These are phyloP conservation scores for Bruguiera sexangula DNA, from an alignment of 345 rosid genomes.

Conservation along the genomic window DNA sequence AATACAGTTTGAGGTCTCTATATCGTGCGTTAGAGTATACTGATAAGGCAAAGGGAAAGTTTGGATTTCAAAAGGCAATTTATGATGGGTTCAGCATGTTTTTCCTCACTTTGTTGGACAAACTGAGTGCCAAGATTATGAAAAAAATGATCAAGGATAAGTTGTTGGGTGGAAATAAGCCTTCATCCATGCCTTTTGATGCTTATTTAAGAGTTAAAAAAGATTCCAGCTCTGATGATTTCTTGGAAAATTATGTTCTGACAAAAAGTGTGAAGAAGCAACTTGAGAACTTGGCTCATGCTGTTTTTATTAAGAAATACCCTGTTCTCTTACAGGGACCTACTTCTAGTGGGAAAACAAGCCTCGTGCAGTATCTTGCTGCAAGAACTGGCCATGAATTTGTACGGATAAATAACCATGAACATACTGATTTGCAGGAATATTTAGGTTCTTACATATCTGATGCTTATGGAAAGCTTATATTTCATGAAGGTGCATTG, in stretches of 20 bases:
- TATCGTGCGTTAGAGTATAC: conserved; percentile 84
- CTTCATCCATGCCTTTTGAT: conserved; percentile 38
- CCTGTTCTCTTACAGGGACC: conserved; percentile 97
- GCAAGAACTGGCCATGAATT: conserved; percentile 77
- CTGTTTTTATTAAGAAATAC: conserved; percentile 70
- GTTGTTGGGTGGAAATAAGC: conserved; percentile 48
- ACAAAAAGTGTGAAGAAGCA: conserved; percentile 74
- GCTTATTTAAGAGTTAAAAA: conserved; percentile 42
- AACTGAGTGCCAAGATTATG: conserved; percentile 73
- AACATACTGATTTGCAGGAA: conserved; percentile 91
- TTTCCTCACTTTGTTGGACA: conserved; percentile 81
- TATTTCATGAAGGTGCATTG: conserved; percentile 86
- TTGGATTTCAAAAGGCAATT: conserved; percentile 61
- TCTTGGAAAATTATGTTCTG: conserved; percentile 54
- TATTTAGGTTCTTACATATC: conserved; percentile 84
- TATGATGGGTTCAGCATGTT: conserved; percentile 91
- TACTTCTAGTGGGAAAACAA: conserved; percentile 96
- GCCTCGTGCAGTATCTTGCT: conserved; percentile 96
- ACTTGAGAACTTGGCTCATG: conserved; percentile 75
- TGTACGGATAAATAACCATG: conserved; percentile 93
- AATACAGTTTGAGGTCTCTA: conserved; percentile 91
- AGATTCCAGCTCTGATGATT: conserved; percentile 35
- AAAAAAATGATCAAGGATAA: conserved; percentile 43
- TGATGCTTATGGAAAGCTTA: conserved; percentile 80
- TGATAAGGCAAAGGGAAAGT: conserved; percentile 55